Base-by-base conservation (phyloP, 495 filamentous ascomycete genomes). In the Opeltia flavorubescens region DNA sequence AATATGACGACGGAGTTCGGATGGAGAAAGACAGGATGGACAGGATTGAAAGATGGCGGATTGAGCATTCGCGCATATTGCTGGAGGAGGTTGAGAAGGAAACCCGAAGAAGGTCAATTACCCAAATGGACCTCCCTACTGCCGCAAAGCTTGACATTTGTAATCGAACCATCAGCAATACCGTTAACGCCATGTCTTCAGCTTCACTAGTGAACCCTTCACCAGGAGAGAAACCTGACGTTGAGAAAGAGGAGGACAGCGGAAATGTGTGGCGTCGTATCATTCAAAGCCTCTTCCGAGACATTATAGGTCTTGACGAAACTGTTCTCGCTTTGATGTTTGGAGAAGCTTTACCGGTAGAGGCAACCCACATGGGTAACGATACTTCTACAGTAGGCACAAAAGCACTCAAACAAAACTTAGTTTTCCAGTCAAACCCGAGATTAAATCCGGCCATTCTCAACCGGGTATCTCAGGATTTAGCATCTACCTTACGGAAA, bases 251-350 rank as follows among this genome's bases (percentile, higher is more conserved):
- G 9, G 20, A 45, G 28, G 15, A 24, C 1, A 17, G 38, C 24
- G 81, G 86, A 52, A 78, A 81, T 0, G 72, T 93, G 48, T 89
- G 83, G 86, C 77, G 76, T 44, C 74, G 80, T 3, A 77, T 95
- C 36, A 94, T 89, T 3, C 76, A 85, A 43, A 81, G 81, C 55
- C 81, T 95, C 15, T 88, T 98, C 39, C 75, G 76, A 20, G 88
- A 94, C 59, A 63, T 98, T 34, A 81, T 98, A 58, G 88, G 93
- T 2, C 86, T 96, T 43, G 88, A 96, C 51, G 87, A 95, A 49
- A 71, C 74, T 29, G 64, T 89, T 26, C 75, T 96, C 5, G 82
- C 81, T 2, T 76, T 95, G 21, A 76, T 96, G 4, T 86, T 95
- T 48, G 91, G 91, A 2, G 91, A 95, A 63, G 68, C 75, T 9